Base-by-base conservation (phyloP, 495 filamentous ascomycete genomes). In the Talaromyces trachyspermus region DNA sequence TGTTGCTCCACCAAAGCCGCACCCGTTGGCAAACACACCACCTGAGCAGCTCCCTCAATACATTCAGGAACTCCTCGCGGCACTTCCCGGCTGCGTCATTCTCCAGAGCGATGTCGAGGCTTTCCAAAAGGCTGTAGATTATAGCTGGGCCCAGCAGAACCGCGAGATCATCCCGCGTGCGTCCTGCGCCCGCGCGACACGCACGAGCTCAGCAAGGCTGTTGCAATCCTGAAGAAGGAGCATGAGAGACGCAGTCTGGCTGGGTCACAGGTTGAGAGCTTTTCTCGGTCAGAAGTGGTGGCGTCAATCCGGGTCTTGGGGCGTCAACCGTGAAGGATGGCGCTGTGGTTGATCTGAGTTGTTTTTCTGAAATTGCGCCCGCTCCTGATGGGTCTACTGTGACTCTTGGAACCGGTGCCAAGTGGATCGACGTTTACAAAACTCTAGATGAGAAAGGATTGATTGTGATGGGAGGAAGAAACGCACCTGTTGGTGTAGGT, bases 251-350 rank as follows among this genome's bases (percentile, higher is more conserved):
- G 37, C 23, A 23, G 23, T 26, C 19, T 24, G n/a, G 18, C 9
- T 42, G 39, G 39, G 10, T 25, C 38, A 15, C 38, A 42, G 39
- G 39, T 2, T 27, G 39, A 42, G 39, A 42, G 39, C 22, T 42
- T 42, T 42, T 42, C 6, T 42, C 39, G 39, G 39, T 42, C 22
- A 42, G 39, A 22, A 56, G 60, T 45, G 60, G 60, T 37, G 60
- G 55, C n/a, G 56, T 56, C 38, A 19, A 24, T n/a, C 49, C 49
- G 19, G 18, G 30, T 19, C 30, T 40, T 10, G 71, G 73, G 42
- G 74, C 66, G 24, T 59, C 72, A 18, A 78, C 71, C 49, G 70
- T 78, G 29, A 52, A 70, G 33, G 66, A 60, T 27, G 76, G 76
- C 3, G 63, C 76, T 2, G 62, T 74, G 4, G 71, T 79, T 53